Evolutionary conservation across 2,329 filamentous ascomycete genomes (phyloP), one percentile per base, ranked within the genome.

Genomic region (Neofusicoccum ribis): DNA sequence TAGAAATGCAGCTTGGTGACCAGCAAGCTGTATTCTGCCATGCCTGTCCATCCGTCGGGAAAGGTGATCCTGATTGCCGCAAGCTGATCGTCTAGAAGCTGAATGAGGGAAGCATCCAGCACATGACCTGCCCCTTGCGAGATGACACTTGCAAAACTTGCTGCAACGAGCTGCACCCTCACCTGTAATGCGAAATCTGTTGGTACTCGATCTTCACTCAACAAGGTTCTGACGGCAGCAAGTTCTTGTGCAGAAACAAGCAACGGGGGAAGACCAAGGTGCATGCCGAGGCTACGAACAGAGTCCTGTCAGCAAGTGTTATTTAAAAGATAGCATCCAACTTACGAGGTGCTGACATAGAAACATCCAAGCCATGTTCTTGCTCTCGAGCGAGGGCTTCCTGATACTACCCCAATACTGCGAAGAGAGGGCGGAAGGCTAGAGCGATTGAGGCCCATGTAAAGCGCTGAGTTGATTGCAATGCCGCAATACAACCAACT

Each of bases 401-500:
- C 69, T 9, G 70, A 63, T 41, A 64, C 49, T 1, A 70, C 67
- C 11, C 68, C 68, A 43, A 70, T 69, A 63, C 67, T 71, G 31
- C 66, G 63, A 7, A 70, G 54, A 3, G 69, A 69, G 3, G 66
- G 68, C 3, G 66, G 34, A 1, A 66, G 67, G 31, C 68, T 71
- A 11, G 66, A 49, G 23, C 66, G 67, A 50, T 72, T 67, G 15
- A 72, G 54, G 1, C 71, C 71, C 68, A 69, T 69, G 49, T 70
- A 69, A 47, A 71, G 49, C 14, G 71, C 69, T 46, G 71, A 67
- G 63, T 72, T 71, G 43, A 69, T 61, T 17, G 70, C 68, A n/a
- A 68, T 52, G 14, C 70, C 70, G 49, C 66, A 71, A 41, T 71
- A 72, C 3, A 72, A 51, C 71, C 70, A 72, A 44, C 67, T 71